Conservation (phyloP, 2,329 filamentous ascomycete genomes). For the Pyrenophora teres region DNA sequence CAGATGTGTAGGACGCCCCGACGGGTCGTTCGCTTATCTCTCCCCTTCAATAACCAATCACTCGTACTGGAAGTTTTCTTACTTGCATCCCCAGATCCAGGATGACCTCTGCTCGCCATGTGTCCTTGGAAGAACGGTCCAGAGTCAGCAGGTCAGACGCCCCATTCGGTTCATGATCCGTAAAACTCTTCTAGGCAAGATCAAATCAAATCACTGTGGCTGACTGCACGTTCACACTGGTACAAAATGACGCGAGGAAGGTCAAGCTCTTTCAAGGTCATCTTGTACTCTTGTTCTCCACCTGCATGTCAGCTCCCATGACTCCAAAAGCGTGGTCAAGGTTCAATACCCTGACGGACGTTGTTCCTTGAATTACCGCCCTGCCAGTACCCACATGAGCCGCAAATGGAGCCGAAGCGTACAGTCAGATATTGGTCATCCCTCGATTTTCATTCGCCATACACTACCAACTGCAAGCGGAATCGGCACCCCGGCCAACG, state of each 20-base stretch:
- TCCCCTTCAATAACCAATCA: slow-evolving; percentile 6
- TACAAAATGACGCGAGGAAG: background rate
- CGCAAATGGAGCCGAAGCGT: background rate
- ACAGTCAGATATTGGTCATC: background rate
- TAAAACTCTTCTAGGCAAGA: background rate
- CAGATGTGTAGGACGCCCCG: background rate
- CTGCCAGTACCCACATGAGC: background rate
- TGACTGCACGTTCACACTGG: background rate
- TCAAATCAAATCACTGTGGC: background rate
- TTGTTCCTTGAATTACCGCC: background rate
- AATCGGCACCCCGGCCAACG: background rate
- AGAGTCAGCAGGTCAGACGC: slow-evolving; percentile 8
- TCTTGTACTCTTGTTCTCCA: background rate
- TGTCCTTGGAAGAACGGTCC: background rate
- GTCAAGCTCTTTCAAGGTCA: background rate
- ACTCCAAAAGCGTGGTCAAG: background rate
- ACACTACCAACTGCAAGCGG: background rate
- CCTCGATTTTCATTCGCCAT: background rate
- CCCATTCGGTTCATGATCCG: background rate
- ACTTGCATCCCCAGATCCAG: slow-evolving; percentile 10
- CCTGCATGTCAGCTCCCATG: background rate
- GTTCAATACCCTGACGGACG: background rate
- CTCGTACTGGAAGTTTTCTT: slow-evolving; percentile 4
- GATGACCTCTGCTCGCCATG: background rate
- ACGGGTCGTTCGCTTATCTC: background rate